Evolutionary conservation across 495 filamentous ascomycete genomes (phyloP), one percentile per base, ranked within the genome.

Genomic region (Tirmania nivea): DNA sequence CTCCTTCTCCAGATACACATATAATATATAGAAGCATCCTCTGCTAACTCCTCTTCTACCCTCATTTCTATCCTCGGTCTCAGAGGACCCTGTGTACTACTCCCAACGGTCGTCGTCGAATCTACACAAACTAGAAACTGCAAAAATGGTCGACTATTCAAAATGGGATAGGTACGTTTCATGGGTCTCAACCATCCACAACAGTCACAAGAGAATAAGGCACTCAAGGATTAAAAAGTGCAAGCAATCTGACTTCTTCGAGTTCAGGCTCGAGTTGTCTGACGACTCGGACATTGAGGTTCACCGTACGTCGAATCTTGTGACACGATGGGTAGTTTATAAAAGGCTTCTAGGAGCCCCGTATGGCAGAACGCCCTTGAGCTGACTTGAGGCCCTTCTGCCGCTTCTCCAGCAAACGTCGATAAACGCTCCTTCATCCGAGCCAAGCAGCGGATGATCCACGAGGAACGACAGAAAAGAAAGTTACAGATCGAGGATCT

Each of bases 261-360:
- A 51, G 21, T 35, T 48, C 34, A 65, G 62, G 36, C 59, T 97
- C 61, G 90, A 97, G 76, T 78, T 97, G 60, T 92, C 84, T 57
- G 90, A 97, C 67, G 90, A 97, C 67, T 94, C 86, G 47, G 90
- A 97, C 66, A 83, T 97, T 63, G 90, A 97, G 69, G 89, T 95
- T 31, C 90, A 97, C 67, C 90, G 62, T 65, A 56, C 34, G 62
- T 49, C 39, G 17, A 14, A 14, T 6, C 8, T 31, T 31, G 25
- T 31, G 25, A 31, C 25, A 31, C 25, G 25, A 31, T 31, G 25
- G n/a, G 7, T 31, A 31, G 25, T 31, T n/a, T 31, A 31, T 31
- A 31, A 31, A n/a, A 31, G 25, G 42, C 42, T 47, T 6, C 19
- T 47, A 19, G 4, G 19, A 47, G 14, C 42, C 14, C 42, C 42